Percentiles rank a stretch among this genome's conserved stretches.
Evolutionary conservation across 257 asterid species (phyloP).

Genomic region (Solanum arcanum): DNA sequence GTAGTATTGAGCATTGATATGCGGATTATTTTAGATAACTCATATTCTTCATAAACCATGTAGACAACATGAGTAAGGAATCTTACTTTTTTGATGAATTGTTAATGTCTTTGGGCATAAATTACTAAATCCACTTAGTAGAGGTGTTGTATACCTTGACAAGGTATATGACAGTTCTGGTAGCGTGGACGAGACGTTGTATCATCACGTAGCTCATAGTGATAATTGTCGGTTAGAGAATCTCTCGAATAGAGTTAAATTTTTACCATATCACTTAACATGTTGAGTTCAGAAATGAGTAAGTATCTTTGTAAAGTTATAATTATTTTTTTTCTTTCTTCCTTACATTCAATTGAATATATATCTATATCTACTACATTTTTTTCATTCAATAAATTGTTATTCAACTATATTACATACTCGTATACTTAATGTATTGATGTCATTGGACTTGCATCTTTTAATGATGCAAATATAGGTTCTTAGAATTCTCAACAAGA

Average conservation of each 20-base stretch:
- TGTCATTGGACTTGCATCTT: background rate
- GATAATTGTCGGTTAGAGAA: background rate
- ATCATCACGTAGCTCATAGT: too few species aligned
- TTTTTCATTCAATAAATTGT: too few species aligned
- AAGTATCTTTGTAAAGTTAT: background rate
- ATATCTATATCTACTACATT: too few species aligned
- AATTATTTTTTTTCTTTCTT: too few species aligned
- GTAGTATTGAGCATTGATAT: too few species aligned
- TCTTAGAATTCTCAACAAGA: background rate
- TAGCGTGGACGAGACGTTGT: background rate
- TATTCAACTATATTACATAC: background rate
- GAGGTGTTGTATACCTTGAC: background rate
- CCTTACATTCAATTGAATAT: background rate
- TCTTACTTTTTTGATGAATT: background rate
- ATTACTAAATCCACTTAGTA: background rate
- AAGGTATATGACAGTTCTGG: background rate
- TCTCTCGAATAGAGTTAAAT: background rate
- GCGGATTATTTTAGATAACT: background rate
- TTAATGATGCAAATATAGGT: background rate
- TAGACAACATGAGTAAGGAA: background rate
- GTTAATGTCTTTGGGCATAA: background rate
- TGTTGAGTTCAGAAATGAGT: background rate
- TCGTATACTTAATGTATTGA: background rate
- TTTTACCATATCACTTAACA: background rate
- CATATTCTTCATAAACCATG: background rate